Conservation (phyloP, 1,139 yeast genomes). For the Kodamaea sp. region DNA sequence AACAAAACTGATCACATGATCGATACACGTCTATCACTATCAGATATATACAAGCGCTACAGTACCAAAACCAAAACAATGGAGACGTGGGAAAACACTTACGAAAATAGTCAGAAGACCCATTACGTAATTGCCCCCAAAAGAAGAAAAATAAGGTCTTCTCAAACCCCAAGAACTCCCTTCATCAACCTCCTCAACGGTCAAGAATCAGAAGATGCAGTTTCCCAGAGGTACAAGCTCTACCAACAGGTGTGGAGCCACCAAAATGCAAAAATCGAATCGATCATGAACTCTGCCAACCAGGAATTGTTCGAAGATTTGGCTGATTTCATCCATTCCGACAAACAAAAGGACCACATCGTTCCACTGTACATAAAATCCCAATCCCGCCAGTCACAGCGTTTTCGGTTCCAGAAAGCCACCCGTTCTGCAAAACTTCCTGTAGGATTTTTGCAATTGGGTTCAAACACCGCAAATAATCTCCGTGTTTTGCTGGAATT, state of each 20-base stretch:
- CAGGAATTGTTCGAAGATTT: constrained; percentile 37
- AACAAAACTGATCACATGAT: too few species aligned
- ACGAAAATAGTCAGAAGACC: constrained; percentile 12
- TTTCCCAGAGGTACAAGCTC: constrained; percentile 36
- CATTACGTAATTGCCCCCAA: constrained; percentile 16
- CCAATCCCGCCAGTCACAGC: constrained; percentile 23
- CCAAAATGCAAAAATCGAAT: constrained; percentile 38
- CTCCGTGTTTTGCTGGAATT: constrained; percentile 48
- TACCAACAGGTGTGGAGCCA: constrained; percentile 40
- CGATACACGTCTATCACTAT: not conserved
- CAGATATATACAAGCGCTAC: not conserved
- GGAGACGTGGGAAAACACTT: not conserved
- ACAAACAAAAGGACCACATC: too few species aligned
- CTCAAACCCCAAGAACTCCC: constrained; percentile 22
- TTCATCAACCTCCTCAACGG: constrained; percentile 42
- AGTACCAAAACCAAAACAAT: too few species aligned
- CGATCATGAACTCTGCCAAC: constrained; percentile 41
- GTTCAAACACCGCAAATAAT: constrained; percentile 61
- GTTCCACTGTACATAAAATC: too few species aligned
- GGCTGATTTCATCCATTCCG: constrained; percentile 24
- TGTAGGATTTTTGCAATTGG: constrained; percentile 50
- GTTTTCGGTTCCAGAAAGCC: constrained; percentile 32
- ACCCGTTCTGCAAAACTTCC: constrained; percentile 31
- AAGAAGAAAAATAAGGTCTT: constrained; percentile 1
- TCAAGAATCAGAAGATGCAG: constrained; percentile 37